These are phyloP conservation scores for Tulasnella sp. DNA, from an alignment of 768 basidiomycete species.

Conservation along the genomic window DNA sequence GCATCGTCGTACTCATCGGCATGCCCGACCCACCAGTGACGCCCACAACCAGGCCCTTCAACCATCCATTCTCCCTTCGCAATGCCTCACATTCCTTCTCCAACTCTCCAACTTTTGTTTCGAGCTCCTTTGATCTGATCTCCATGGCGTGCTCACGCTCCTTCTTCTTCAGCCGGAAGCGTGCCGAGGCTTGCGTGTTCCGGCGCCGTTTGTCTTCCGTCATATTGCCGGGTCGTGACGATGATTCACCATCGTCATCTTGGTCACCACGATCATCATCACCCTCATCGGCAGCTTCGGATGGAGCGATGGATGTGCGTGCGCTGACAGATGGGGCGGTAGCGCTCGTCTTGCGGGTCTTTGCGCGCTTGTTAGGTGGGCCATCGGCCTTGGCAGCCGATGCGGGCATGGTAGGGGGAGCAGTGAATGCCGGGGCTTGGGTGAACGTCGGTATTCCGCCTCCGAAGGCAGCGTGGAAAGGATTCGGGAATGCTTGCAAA, in stretches of 20 bases:
- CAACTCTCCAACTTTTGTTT: slow-evolving; percentile 62
- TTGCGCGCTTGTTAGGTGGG: slow-evolving; percentile 8
- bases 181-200: slow-evolving; percentile 86
- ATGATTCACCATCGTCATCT: slow-evolving; percentile 16
- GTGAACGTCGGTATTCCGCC: slow-evolving; percentile 26
- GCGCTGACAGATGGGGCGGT: slow-evolving; percentile 3
- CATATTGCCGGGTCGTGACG: slow-evolving; percentile 20
- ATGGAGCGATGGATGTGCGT: background rate
- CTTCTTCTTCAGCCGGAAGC: slow-evolving; percentile 93
- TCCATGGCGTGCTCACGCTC: slow-evolving; percentile 87
- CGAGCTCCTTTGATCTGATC: slow-evolving; percentile 72
- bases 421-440: slow-evolving; percentile 29
- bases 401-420: slow-evolving; percentile 30
- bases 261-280: slow-evolving; percentile 22
- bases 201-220: slow-evolving; percentile 86
- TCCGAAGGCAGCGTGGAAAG: slow-evolving; percentile 24
- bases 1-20: slow-evolving; percentile 3
- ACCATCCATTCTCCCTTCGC: slow-evolving; percentile 82
- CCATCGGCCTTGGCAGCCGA: slow-evolving; percentile 19
- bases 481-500: slow-evolving; percentile 35
- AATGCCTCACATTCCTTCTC: slow-evolving; percentile 87
- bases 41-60: slow-evolving; percentile 81
- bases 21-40: slow-evolving; percentile 37
- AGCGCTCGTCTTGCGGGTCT: slow-evolving; percentile 13
- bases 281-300: slow-evolving; percentile 19